phyloP scores from a whole-genome alignment of 768 basidiomycete species.

The Lactarius sanguifluus region DNA sequence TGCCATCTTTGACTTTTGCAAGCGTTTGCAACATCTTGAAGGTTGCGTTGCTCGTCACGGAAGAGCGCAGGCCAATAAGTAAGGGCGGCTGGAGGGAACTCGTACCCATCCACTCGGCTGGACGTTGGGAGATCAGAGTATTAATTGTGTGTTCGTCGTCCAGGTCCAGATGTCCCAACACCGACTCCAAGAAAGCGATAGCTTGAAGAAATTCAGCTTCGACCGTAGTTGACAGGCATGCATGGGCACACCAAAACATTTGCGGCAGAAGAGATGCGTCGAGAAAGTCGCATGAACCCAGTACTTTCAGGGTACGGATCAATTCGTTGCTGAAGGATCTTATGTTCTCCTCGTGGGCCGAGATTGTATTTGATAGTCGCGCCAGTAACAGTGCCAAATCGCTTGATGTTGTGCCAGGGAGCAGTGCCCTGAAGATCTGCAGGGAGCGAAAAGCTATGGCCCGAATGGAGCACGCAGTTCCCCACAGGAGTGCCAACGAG shows the following conservation, averaged over 20 bases:
- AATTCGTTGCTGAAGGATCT: slow-evolving; percentile 84
- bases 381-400: slow-evolving; percentile 80
- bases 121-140: slow-evolving; percentile 65
- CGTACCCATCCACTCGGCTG: slow-evolving; percentile 66
- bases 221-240: slow-evolving; percentile 78
- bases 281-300: slow-evolving; percentile 56
- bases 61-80: slow-evolving; percentile 77
- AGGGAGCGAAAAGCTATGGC: slow-evolving; percentile 85
- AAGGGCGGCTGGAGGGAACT: slow-evolving; percentile 68
- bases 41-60: slow-evolving; percentile 61
- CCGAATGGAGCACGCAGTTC: slow-evolving; percentile 83
- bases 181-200: slow-evolving; percentile 58
- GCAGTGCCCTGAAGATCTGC: slow-evolving; percentile 83
- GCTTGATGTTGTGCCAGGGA: slow-evolving; percentile 64
- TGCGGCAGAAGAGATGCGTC: slow-evolving; percentile 69
- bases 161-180: slow-evolving; percentile 70
- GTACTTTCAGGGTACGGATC: slow-evolving; percentile 66
- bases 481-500: slow-evolving; percentile 76
- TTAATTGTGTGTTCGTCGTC: slow-evolving; percentile 66
- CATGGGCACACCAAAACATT: slow-evolving; percentile 83
- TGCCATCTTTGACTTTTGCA: slow-evolving; percentile 56
- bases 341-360: slow-evolving; percentile 71
- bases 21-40: slow-evolving; percentile 67
- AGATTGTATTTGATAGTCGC: slow-evolving; percentile 80
- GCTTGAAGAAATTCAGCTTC: slow-evolving; percentile 76